Conservation (phyloP, 257 asterid genomes). For the Verbascum thapsus region DNA sequence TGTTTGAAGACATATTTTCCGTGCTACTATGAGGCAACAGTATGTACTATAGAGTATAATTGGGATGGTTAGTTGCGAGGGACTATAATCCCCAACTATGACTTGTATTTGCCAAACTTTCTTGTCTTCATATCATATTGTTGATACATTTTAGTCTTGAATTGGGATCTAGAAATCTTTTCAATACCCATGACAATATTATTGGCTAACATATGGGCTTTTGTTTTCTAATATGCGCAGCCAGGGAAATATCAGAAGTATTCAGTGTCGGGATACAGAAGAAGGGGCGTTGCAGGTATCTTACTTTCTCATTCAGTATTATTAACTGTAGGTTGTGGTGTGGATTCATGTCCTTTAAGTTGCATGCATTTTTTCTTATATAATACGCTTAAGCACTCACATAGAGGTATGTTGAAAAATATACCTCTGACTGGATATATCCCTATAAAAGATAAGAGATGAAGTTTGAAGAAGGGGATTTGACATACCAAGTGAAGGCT, state of each 20-base stretch:
- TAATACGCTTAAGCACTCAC: background rate
- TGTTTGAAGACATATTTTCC: background rate
- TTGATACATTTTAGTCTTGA: background rate
- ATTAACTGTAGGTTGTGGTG: background rate
- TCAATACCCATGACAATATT: background rate
- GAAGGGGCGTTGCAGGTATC: background rate
- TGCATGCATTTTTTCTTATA: background rate
- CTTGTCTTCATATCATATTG: too few species aligned
- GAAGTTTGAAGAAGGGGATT: background rate
- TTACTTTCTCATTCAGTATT: background rate
- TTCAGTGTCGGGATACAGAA: background rate
- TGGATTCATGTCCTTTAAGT: background rate
- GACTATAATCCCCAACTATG: background rate
- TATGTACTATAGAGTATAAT: background rate
- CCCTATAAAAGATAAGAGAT: background rate
- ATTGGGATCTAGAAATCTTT: background rate
- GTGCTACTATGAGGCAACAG: background rate
- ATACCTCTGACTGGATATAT: background rate
- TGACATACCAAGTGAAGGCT: background rate
- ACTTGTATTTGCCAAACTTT: slow-evolving; percentile 1
- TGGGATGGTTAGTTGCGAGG: background rate
- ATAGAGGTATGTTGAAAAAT: background rate
- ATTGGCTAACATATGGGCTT: background rate
- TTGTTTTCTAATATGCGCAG: slow-evolving; percentile 8
- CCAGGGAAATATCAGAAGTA: background rate